Conservation (phyloP, 169 alveolate species). For the Ichthyophthirius multifiliis region DNA sequence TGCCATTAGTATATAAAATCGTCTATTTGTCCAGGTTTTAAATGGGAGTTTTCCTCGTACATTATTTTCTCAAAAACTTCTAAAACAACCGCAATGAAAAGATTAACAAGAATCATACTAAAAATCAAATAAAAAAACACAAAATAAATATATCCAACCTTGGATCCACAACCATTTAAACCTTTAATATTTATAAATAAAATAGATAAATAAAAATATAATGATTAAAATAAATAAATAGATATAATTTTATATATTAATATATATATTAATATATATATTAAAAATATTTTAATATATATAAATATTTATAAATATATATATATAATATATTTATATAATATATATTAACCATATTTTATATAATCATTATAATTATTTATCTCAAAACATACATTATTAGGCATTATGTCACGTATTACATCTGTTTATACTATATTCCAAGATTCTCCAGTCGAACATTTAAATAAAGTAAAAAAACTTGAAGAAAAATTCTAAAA, state of each 20-base stretch:
- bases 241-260: background rate
- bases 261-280: too few relatives aligned
- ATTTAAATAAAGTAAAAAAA: slow-evolving; percentile 26
- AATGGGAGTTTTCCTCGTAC: slow-evolving; percentile 11
- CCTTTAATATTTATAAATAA: background rate
- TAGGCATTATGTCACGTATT: background rate
- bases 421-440: slow-evolving; percentile 16
- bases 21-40: background rate
- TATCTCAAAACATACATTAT: slow-evolving; percentile 11
- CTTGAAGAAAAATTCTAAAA: slow-evolving; percentile 14
- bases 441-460: slow-evolving; percentile 43
- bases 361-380: background rate
- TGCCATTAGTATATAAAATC: slow-evolving; percentile 1
- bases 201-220: background rate
- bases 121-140: slow-evolving; percentile 5
- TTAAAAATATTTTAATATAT: too few relatives aligned
- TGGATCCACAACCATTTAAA: slow-evolving; percentile 27
- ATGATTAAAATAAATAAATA: background rate
- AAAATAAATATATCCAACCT: background rate
- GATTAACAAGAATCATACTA: slow-evolving; percentile 10
- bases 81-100: slow-evolving; percentile 19
- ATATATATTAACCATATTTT: slow-evolving; percentile 15
- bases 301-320: too few relatives aligned
- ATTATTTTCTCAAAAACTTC: slow-evolving; percentile 17
- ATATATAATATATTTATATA: too few relatives aligned